Conservation (phyloP, 305 asterid species). For the Solanum aculeatissimum region DNA sequence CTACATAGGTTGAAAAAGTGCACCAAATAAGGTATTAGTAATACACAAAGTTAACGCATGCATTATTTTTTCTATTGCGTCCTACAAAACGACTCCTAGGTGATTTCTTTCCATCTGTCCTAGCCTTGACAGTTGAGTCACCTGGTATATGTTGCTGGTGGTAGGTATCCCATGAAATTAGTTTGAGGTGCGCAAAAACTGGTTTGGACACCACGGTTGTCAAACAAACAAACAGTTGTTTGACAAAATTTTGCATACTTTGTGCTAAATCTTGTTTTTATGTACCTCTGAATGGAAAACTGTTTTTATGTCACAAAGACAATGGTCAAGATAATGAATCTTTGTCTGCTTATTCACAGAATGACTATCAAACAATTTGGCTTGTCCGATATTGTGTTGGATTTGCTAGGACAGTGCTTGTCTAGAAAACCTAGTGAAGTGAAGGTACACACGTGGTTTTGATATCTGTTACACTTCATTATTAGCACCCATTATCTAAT, state of each 20-base stretch:
- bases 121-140: too few relatives aligned
- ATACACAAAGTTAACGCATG: too few relatives aligned
- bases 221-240: neutral
- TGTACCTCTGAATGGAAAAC: neutral
- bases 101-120: too few relatives aligned
- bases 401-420: constrained; percentile 44
- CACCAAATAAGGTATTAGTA: too few relatives aligned
- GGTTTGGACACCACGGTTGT: too few relatives aligned
- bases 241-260: neutral
- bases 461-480: constrained; percentile 4
- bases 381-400: constrained; percentile 36
- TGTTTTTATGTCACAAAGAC: neutral
- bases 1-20: too few relatives aligned
- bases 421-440: constrained; percentile 55
- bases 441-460: constrained; percentile 36
- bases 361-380: constrained; percentile 45
- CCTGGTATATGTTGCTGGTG: too few relatives aligned
- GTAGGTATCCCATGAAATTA: too few relatives aligned
- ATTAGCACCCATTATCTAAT: constrained; percentile 9
- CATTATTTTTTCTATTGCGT: too few relatives aligned
- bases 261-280: neutral
- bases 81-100: too few relatives aligned
- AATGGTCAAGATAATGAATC: neutral
- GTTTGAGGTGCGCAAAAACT: too few relatives aligned
- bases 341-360: constrained; percentile 20